These are phyloP conservation scores for Kluyveromyces marxianus DNA, from an alignment of 1,139 yeast genomes.

Conservation along the genomic window DNA sequence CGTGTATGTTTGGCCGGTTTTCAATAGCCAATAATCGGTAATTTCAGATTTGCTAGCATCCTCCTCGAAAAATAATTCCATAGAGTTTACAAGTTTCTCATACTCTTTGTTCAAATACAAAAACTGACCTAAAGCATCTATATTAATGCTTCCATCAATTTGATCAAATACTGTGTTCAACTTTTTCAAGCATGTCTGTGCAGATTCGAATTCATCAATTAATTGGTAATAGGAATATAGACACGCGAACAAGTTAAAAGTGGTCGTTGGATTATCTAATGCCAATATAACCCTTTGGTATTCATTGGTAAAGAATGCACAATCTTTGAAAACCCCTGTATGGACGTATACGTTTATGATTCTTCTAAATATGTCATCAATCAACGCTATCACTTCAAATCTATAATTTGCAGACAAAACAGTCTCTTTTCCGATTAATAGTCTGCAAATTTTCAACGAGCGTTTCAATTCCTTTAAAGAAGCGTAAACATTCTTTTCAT, in stretches of 20 bases:
- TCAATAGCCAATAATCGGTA: slow-evolving; percentile 26
- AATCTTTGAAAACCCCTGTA: slow-evolving; percentile 49
- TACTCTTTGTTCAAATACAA: slow-evolving; percentile 19
- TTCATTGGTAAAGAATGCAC: slow-evolving; percentile 44
- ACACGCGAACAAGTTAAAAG: slow-evolving; percentile 21
- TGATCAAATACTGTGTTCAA: slow-evolving; percentile 20
- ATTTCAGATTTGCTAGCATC: slow-evolving; percentile 19
- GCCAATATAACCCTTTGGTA: slow-evolving; percentile 33
- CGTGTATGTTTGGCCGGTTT: slow-evolving; percentile 19
- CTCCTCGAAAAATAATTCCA: slow-evolving; percentile 22
- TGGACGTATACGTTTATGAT: slow-evolving; percentile 36
- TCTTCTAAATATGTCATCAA: slow-evolving; percentile 34
- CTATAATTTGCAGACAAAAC: slow-evolving; percentile 28
- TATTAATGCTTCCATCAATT: slow-evolving; percentile 22
- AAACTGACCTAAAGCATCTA: slow-evolving; percentile 19
- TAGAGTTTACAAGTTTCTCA: slow-evolving; percentile 16
- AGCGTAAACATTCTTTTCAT: slow-evolving; percentile 17
- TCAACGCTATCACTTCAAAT: slow-evolving; percentile 33
- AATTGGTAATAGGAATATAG: slow-evolving; percentile 18
- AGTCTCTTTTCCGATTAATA: slow-evolving; percentile 27
- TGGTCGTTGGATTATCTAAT: slow-evolving; percentile 28
- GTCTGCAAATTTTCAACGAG: slow-evolving; percentile 29
- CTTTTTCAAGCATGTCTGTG: slow-evolving; percentile 13
- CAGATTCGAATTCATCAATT: slow-evolving; percentile 15
- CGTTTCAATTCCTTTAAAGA: slow-evolving; percentile 29